Percentiles rank a stretch among this genome's conserved stretches.
phyloP scores from a whole-genome alignment of 345 rosid species.

The Mangifera indica region DNA sequence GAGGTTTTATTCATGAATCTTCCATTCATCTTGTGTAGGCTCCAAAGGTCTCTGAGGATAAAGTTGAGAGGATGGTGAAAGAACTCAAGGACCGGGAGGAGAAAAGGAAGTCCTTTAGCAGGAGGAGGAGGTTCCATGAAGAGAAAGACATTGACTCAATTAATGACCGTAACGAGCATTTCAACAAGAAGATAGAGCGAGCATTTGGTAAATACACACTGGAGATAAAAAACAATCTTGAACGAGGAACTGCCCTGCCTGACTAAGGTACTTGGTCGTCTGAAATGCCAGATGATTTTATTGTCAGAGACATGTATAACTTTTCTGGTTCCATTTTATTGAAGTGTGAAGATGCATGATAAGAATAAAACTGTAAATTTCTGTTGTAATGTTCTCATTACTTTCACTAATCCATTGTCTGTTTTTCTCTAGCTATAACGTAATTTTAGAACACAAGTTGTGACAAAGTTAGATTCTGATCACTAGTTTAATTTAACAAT shows the following conservation, averaged over 20 bases:
- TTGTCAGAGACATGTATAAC: not conserved
- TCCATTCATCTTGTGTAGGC: conserved; percentile 45
- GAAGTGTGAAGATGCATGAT: not conserved
- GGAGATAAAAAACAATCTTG: conserved; percentile 98
- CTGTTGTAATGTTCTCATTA: not conserved
- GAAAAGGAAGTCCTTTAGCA: conserved; percentile 74
- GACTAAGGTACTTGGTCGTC: conserved; percentile 51
- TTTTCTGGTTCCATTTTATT: not conserved
- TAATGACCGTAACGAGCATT: conserved; percentile 98
- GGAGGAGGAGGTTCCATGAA: conserved; percentile 85
- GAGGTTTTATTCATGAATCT: not conserved
- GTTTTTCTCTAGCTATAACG: not conserved
- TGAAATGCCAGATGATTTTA: not conserved
- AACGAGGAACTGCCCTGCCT: conserved; percentile 97
- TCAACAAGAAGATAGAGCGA: conserved; percentile 97
- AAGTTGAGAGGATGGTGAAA: conserved; percentile 81
- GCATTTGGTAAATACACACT: conserved; percentile 94
- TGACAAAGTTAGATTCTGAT: not conserved
- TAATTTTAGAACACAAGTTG: not conserved
- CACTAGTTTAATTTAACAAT: not conserved
- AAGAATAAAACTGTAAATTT: not conserved
- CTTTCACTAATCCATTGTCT: not conserved
- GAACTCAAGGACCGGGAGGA: conserved; percentile 77
- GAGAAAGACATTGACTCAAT: conserved; percentile 97
- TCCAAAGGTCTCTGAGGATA: conserved; percentile 72